These are phyloP conservation scores for Monotropa hypopitys DNA, from an alignment of 179 eudicot genomes.

Conservation along the genomic window DNA sequence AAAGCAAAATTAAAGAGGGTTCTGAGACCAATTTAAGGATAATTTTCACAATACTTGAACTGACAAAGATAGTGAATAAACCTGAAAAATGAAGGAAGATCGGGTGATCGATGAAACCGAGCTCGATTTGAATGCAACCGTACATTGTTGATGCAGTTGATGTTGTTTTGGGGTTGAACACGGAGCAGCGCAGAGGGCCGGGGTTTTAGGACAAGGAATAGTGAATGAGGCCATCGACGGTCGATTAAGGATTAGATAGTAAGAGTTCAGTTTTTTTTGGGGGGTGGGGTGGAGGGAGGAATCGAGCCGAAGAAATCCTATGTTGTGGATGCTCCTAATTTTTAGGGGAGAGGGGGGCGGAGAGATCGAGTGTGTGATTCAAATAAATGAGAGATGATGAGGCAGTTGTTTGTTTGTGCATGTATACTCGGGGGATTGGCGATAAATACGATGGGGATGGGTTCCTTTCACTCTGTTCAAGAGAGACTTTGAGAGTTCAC, in stretches of 20 bases:
- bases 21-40: background rate
- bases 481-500: too few relatives aligned
- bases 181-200: background rate
- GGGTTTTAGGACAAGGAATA: conserved; percentile 9
- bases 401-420: too few relatives aligned
- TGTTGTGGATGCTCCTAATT: background rate
- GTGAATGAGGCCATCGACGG: conserved; percentile 5
- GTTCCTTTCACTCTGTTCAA: background rate
- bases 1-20: background rate
- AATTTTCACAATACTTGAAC: too few relatives aligned
- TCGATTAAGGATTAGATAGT: too few relatives aligned
- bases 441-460: conserved; percentile 8
- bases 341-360: conserved; percentile 14
- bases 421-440: background rate
- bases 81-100: conserved; percentile 10
- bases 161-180: background rate
- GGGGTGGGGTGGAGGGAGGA: too few relatives aligned
- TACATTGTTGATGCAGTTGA: background rate
- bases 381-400: too few relatives aligned
- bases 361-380: conserved; percentile 10
- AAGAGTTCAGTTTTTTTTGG: conserved; percentile 3
- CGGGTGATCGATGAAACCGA: conserved; percentile 2
- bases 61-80: background rate
- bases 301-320: background rate
- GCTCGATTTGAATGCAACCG: background rate